Percentiles rank a stretch among this genome's conserved stretches.
phyloP scores from a whole-genome alignment of 2,329 filamentous ascomycete genomes.

The Cladorrhinum sp. region DNA sequence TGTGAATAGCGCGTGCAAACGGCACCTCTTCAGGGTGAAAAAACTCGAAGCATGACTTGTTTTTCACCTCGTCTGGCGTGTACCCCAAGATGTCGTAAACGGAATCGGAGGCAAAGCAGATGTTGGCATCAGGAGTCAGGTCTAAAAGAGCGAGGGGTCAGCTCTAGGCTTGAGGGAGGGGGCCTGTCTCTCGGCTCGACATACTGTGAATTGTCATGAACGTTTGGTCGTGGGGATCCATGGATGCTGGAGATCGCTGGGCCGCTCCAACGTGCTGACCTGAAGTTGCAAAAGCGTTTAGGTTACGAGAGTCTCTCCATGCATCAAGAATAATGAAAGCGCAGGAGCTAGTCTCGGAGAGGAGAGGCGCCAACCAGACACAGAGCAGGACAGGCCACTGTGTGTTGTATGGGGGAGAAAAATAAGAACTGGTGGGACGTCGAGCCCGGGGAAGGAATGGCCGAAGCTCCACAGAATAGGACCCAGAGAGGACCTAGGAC shows the following conservation, averaged over 20 bases:
- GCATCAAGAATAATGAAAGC: constrained; percentile 15
- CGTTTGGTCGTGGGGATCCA: constrained; percentile 79
- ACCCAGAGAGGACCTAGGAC: constrained; percentile 4
- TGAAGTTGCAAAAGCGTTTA: constrained; percentile 13
- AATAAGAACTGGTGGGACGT: constrained; percentile 7
- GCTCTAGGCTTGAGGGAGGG: not conserved
- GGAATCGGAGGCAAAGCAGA: constrained; percentile 81
- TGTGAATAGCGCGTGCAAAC: constrained; percentile 69
- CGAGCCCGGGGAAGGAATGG: constrained; percentile 10
- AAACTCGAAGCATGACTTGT: constrained; percentile 78
- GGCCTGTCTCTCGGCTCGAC: constrained; percentile 32
- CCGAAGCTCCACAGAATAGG: constrained; percentile 8
- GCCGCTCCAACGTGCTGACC: constrained; percentile 24
- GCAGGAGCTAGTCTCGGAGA: constrained; percentile 22
- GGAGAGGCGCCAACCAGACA: constrained; percentile 16
- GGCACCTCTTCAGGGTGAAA: constrained; percentile 81
- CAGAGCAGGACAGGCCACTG: constrained; percentile 10
- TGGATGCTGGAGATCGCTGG: constrained; percentile 37
- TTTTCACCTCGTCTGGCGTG: constrained; percentile 69
- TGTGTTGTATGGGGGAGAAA: constrained; percentile 10
- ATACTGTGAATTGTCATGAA: constrained; percentile 89
- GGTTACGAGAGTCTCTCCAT: constrained; percentile 27
- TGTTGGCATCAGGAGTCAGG: constrained; percentile 69
- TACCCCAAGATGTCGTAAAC: constrained; percentile 81
- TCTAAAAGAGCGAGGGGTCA: constrained; percentile 47